Base-by-base conservation (phyloP, 1,284 basidiomycete genomes). In the Microbotryum silenes-acaulis region DNA sequence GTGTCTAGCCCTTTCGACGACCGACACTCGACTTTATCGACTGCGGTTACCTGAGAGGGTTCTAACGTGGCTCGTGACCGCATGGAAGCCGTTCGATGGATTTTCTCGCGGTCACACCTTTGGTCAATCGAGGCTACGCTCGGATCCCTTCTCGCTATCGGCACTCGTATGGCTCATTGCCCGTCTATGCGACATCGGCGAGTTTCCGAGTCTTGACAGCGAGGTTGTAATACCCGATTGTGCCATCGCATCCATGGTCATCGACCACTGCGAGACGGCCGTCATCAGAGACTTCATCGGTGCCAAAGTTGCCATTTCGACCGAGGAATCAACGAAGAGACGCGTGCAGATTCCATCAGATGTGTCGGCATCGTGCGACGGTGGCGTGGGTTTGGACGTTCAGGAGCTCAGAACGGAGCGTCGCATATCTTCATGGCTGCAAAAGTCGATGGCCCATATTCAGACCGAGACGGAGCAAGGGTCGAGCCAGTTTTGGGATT, bases 11-110 rank as follows among this genome's bases (percentile, higher is more conserved):
- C 76, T 87, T 20, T 84, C 88, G 0, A 84, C 82, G 60, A 83
- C 86, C 68, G 90, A 96, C 71, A 85, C 87, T 51, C 81, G 85
- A 21, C 76, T 94, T 9, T 89, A 89, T 73, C 81, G 85, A 5
- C 82, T 88, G 79, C 84, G 85, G 44, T 77, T 94, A 18, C 87
- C 90, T 72, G 88, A 91, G 70, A 89, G 89, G 72, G 84, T 89
- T 1, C 72, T 92, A 20, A 81, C 78, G 45, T 97, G 93, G 91
- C 77, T 94, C 25, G 76, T 82, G n/a, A 84, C 86, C 62, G 81
- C 79, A 37, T 91, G 89, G 89, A 81, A 80, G 27, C 61, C 75
- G 8, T 76, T 84, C 7, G 78, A 79, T 4, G 77, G 77, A 2
- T 72, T 61, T 9, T 47, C 52, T 9, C 55, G 61, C 4, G n/a